Percentiles rank a stretch among this genome's conserved stretches.
These are phyloP conservation scores for Gracilaria vermiculophylla DNA, from an alignment of 23 red algal species.

Conservation along the genomic window DNA sequence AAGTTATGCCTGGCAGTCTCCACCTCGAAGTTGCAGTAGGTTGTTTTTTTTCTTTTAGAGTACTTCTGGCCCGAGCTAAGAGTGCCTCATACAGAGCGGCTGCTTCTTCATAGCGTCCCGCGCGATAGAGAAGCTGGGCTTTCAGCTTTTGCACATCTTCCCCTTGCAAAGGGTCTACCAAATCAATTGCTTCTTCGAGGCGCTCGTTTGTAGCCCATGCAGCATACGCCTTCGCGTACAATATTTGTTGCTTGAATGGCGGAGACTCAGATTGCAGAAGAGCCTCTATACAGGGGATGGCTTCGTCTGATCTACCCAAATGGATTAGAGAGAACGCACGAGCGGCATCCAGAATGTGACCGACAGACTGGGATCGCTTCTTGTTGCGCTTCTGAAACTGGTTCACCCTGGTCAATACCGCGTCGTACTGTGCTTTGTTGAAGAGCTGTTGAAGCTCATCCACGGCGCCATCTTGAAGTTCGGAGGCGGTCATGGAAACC, in stretches of 20 bases:
- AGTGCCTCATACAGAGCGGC: constrained; percentile 15
- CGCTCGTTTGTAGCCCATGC: constrained; percentile 38
- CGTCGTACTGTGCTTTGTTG: constrained; percentile 30
- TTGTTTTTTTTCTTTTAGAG: constrained; percentile 27
- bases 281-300: not conserved
- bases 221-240: constrained; percentile 34
- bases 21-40: constrained; percentile 32
- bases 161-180: not conserved
- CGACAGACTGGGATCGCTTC: not conserved
- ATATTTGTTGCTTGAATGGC: not conserved
- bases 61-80: not conserved
- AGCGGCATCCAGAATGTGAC: constrained; percentile 2
- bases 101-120: constrained; percentile 42
- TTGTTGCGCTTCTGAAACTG: constrained; percentile 50
- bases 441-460: constrained; percentile 60
- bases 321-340: constrained; percentile 39
- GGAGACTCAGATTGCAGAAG: not conserved
- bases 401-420: constrained; percentile 14
- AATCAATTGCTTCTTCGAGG: not conserved
- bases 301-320: constrained; percentile 23
- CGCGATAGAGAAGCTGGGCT: constrained; percentile 54
- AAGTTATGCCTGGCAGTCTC: constrained; percentile 18
- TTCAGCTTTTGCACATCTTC: constrained; percentile 14
- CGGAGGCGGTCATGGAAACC: not conserved
- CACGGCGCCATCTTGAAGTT: not conserved